phyloP scores from a whole-genome alignment of 202 grass and related monocot genomes.

The Panicum hallii region DNA sequence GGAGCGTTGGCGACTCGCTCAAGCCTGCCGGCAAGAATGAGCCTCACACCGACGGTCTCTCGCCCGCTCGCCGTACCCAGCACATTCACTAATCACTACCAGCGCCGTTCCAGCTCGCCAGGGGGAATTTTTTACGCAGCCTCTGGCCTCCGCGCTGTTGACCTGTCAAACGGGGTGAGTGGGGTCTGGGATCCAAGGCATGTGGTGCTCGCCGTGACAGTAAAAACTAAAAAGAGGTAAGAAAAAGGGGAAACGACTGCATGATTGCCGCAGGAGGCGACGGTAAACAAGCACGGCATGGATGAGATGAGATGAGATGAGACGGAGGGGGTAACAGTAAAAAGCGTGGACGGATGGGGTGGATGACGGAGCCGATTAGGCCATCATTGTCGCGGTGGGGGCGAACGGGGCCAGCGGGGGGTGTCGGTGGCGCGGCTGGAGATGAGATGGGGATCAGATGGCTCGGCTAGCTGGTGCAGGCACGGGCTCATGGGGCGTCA shows the following conservation, averaged over 20 bases:
- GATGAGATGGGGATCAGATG: no score
- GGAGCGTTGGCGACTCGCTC: neutral
- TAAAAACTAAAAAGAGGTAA: neutral
- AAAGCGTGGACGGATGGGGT: neutral
- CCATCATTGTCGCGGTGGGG: slow-evolving; percentile 35
- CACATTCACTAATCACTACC: neutral
- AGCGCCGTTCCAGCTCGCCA: neutral
- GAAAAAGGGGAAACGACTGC: neutral
- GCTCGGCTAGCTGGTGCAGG: neutral
- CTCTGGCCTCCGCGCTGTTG: neutral
- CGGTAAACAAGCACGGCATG: neutral
- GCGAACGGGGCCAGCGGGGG: neutral
- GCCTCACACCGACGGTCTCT: neutral
- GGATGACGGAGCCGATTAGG: neutral
- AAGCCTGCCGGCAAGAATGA: neutral
- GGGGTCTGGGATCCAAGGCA: neutral
- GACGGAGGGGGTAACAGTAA: slow-evolving; percentile 23
- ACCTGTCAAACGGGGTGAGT: neutral
- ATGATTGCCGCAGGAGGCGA: neutral
- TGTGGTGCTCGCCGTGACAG: neutral
- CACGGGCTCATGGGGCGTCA: neutral
- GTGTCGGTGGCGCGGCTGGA: slow-evolving; percentile 53
- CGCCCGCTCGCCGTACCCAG: neutral
- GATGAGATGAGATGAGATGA: neutral
- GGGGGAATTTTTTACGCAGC: neutral